Evolutionary conservation across 176 grass and related monocot genomes (phyloP), one percentile per base, ranked within the genome.

Genomic region (Miscanthus lutarioriparius): DNA sequence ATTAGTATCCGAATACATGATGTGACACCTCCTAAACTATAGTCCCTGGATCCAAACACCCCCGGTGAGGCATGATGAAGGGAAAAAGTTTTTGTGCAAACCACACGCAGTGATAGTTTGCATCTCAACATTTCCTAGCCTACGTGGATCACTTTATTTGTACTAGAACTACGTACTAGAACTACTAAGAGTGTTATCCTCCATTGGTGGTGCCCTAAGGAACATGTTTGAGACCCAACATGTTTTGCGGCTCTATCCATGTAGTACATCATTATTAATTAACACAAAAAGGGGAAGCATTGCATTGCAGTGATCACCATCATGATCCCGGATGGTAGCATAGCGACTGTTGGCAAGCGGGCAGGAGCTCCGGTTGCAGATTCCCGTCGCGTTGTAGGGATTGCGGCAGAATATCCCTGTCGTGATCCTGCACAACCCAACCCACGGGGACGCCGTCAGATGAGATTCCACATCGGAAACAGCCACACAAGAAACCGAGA

Each of bases 281-380:
- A 19, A 51, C 8, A 32, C 4, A 13, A 17, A 23, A 19, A 44
- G n/a, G 66, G 14, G 26, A 2, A 65, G 64, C 54, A 62, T 62
- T 2, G 33, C 22, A 19, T 51, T 51, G 51, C 6, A 17, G 66
- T 66, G 59, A 8, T 85, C 75, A 92, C 96, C 91, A 10, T 99
- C 93, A 75, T 93, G 91, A 70, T 99, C 93, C 3, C 91, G 89
- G 79, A 96, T 99, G 8, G 96, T 99, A 36, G 91, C 93, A 15
- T 99, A 99, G 72, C 93, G 87, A 86, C 93, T 99, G 86, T 99
- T 99, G 39, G 93, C 96, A 12, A 99, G 93, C 0, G 93, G 96
- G 74, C 96, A 99, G n/a, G 96, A 99, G 75, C 96, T 99, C 64
- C 96, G 79, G 84, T 96, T 99, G 80, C 96, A 96, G 38, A 98